phyloP scores from a whole-genome alignment of 2,329 filamentous ascomycete species.

The Exophiala dermatitidis region DNA sequence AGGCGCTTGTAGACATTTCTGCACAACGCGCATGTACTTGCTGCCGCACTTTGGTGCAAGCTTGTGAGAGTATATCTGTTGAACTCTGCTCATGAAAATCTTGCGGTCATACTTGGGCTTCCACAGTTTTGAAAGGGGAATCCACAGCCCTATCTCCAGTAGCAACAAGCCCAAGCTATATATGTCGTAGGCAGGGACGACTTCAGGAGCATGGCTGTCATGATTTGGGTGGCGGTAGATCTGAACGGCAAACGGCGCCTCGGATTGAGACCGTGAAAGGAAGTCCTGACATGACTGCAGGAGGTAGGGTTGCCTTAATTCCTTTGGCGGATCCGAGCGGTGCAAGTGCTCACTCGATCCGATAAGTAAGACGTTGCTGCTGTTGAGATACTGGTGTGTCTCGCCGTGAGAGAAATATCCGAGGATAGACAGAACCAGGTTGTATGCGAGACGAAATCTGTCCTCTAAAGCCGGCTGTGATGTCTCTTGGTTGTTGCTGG shows the following conservation, averaged over 20 bases:
- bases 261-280: slow-evolving; percentile 16
- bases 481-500: slow-evolving; percentile 32
- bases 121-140: slow-evolving; percentile 55
- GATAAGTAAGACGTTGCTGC: slow-evolving; percentile 57
- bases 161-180: slow-evolving; percentile 57
- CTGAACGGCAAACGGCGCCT: slow-evolving; percentile 43
- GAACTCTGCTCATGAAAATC: slow-evolving; percentile 58
- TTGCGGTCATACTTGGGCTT: slow-evolving; percentile 56
- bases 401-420: slow-evolving; percentile 51
- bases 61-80: slow-evolving; percentile 56
- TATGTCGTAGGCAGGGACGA: slow-evolving; percentile 44
- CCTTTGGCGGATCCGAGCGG: slow-evolving; percentile 30
- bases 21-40: slow-evolving; percentile 55
- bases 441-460: slow-evolving; percentile 55
- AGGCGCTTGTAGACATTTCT: slow-evolving; percentile 54
- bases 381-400: slow-evolving; percentile 58
- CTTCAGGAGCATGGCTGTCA: slow-evolving; percentile 17
- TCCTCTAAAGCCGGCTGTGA: slow-evolving; percentile 47
- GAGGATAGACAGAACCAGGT: slow-evolving; percentile 50
- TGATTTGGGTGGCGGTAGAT: slow-evolving; percentile 55
- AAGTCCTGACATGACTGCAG: slow-evolving; percentile 27
- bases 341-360: slow-evolving; percentile 18
- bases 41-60: slow-evolving; percentile 57
- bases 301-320: slow-evolving; percentile 28
- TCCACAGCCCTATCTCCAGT: slow-evolving; percentile 58